A percentile compares a stretch with the other conserved stretches of the same genome.
phyloP scores from a whole-genome alignment of 768 basidiomycete species.

The Boletus subcaerulescens region DNA sequence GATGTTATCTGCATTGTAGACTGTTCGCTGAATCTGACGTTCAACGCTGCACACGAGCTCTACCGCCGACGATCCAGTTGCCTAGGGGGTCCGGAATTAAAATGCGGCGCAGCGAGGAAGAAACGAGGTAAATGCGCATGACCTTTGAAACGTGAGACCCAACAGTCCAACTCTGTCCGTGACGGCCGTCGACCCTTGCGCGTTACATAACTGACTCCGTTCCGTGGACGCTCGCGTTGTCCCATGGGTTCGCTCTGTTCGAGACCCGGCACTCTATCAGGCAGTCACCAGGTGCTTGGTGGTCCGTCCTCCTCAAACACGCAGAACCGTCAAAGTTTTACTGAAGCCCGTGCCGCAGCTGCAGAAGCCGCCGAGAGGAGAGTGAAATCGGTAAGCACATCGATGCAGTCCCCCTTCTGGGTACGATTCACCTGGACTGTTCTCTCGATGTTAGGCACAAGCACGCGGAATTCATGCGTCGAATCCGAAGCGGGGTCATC shows the following conservation, averaged over 20 bases:
- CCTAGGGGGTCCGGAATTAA: not conserved
- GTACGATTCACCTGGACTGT: conserved; percentile 22
- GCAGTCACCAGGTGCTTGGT: conserved; percentile 49
- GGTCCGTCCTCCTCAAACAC: conserved; percentile 27
- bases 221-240: not conserved
- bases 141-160: conserved; percentile 14
- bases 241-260: conserved; percentile 61
- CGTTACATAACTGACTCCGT: not conserved
- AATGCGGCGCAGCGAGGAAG: conserved; percentile 9
- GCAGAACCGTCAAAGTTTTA: conserved; percentile 25
- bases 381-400: conserved; percentile 48
- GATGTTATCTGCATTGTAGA: conserved; percentile 4
- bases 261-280: conserved; percentile 41
- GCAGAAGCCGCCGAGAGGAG: conserved; percentile 63
- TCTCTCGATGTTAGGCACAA: conserved; percentile 33
- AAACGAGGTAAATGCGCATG: conserved; percentile 17
- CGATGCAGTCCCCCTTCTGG: conserved; percentile 8
- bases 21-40: not conserved
- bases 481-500: conserved; percentile 45
- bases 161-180: not conserved
- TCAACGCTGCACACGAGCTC: not conserved
- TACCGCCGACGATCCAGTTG: not conserved
- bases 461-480: conserved; percentile 41
- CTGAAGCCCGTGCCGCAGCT: conserved; percentile 52
- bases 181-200: too few species aligned